phyloP scores from a whole-genome alignment of 1,284 basidiomycete genomes.

The Apiotrichum mycotoxinovorans region DNA sequence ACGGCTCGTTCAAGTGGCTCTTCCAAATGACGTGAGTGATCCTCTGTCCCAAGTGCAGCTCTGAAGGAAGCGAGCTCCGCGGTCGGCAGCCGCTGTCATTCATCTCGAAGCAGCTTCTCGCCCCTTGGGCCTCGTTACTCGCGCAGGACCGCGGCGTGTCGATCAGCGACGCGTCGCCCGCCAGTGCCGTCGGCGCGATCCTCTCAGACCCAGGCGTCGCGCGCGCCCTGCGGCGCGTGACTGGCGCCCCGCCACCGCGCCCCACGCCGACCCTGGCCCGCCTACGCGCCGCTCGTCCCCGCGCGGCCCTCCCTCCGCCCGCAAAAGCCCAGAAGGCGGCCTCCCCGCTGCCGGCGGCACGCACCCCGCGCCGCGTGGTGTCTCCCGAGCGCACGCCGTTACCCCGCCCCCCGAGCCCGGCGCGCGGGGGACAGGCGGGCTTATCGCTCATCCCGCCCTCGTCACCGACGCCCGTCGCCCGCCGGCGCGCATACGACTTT shows the following conservation, averaged over 20 bases:
- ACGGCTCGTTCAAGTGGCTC: constrained; percentile 22
- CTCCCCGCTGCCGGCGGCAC: neutral
- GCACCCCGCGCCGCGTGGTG: neutral
- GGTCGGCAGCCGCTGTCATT: constrained; percentile 23
- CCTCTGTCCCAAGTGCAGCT: too few species aligned
- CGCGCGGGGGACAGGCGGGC: neutral
- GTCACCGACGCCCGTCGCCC: constrained; percentile 14
- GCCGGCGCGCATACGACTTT: constrained; percentile 3
- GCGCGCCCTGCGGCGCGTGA: constrained; percentile 12
- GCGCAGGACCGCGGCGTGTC: constrained; percentile 22
- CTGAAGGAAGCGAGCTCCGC: constrained; percentile 23
- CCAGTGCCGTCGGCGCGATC: constrained; percentile 13
- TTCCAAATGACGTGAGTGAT: constrained; percentile 30
- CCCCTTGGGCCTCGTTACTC: constrained; percentile 25
- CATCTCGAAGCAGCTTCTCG: constrained; percentile 31
- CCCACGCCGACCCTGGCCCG: constrained; percentile 6
- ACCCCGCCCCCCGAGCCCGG: constrained; percentile 5
- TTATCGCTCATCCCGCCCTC: constrained; percentile 10
- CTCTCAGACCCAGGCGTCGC: constrained; percentile 15
- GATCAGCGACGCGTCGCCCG: neutral
- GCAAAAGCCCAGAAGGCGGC: neutral
- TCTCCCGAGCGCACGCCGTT: constrained; percentile 8
- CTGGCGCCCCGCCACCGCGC: constrained; percentile 10
- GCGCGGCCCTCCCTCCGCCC: neutral
- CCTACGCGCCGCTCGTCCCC: constrained; percentile 1